Base-by-base conservation (phyloP, 495 filamentous ascomycete genomes). In the Aspergillus saccharolyticus region DNA sequence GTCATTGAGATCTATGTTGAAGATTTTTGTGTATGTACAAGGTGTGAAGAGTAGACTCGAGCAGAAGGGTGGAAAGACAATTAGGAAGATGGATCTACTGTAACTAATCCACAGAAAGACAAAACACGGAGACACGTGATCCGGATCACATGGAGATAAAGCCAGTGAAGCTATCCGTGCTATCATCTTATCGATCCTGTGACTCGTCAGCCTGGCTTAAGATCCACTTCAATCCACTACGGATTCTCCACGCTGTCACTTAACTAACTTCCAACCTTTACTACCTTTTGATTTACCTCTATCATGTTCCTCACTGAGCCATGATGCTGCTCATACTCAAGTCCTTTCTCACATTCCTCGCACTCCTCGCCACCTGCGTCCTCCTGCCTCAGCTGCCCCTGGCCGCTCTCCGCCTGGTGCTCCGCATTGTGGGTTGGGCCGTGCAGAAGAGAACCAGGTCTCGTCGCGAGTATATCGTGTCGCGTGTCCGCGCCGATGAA, bases 401-500 rank as follows among this genome's bases (percentile, higher is more conserved):
- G 45, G 62, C 60, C 42, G 20, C 75, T 48, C 56, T 78, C 53
- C 70, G 72, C 44, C 22, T 70, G 22, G 64, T 74, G 18, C 72
- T 79, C 63, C 72, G 73, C 62, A 61, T 71, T 18, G 66, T 85
- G 18, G 89, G 89, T 53, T 86, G 81, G 81, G 79, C 82, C 64
- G 77, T 93, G 55, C 77, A 80, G 48, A 84, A 78, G 64, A 83
- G 83, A 63, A 89, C 88, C 2, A 81, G 81, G 22, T 83, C 83
- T 62, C 82, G 88, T 21, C 73, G 79, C 39, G 79, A 84, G 62
- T 77, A 88, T 24, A 74, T 90, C 59, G 73, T 85, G 50, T 76
- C 80, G 49, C 80, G 81, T 51, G 78, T 80, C 44, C 75, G 82
- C 52, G 73, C 74, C 15, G 86, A 89, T 33, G 82, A 89, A 55